phyloP scores from a whole-genome alignment of 2,329 filamentous ascomycete species.

The Trichoderma lentiforme region DNA sequence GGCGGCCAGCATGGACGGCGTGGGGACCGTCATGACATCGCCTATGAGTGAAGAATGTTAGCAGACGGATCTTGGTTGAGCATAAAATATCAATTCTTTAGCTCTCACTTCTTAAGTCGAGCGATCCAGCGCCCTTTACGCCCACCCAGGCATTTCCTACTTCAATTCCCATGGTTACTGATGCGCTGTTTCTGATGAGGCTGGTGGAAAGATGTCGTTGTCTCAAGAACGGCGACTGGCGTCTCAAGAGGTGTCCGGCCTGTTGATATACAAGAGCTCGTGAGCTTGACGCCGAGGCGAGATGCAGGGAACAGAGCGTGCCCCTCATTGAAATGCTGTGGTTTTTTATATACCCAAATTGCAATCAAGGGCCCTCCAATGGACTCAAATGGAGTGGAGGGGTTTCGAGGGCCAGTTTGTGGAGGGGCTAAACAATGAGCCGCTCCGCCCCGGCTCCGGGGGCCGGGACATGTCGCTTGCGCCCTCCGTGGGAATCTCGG shows the following conservation, averaged over 20 bases:
- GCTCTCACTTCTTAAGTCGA: constrained; percentile 40
- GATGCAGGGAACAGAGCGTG: neutral
- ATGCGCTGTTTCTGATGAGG: neutral
- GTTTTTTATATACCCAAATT: neutral
- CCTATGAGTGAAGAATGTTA: constrained; percentile 32
- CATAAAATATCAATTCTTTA: neutral
- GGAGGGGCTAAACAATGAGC: neutral
- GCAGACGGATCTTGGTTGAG: neutral
- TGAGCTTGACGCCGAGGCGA: neutral
- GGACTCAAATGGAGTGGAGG: neutral
- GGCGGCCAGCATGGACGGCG: constrained; percentile 74
- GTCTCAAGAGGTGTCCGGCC: neutral
- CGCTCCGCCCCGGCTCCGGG: neutral
- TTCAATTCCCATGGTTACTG: neutral
- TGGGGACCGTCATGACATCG: constrained; percentile 67
- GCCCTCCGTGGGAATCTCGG: neutral
- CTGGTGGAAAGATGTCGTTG: neutral
- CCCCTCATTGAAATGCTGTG: neutral
- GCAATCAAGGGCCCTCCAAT: neutral
- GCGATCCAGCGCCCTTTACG: constrained; percentile 35
- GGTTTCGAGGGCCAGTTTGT: neutral
- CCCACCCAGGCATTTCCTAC: constrained; percentile 36
- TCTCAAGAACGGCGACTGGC: neutral
- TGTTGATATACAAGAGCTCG: neutral
- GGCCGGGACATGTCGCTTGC: neutral